These are phyloP conservation scores for Globisporangium spiculum DNA, from an alignment of 352 stramenopile species.

Conservation along the genomic window DNA sequence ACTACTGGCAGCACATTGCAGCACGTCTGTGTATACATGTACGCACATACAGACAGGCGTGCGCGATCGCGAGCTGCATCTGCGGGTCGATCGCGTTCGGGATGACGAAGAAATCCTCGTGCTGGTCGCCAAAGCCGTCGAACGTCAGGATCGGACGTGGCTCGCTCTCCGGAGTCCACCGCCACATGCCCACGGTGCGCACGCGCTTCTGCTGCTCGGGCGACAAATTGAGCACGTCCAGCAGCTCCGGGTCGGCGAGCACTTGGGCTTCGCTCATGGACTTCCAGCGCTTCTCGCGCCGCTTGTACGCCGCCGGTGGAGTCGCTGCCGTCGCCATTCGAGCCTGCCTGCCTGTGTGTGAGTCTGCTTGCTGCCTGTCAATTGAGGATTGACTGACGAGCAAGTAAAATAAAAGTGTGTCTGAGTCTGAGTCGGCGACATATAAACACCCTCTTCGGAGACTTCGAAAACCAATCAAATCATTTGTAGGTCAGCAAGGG, in stretches of 20 bases:
- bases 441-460: neutral
- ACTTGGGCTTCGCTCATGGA: constrained; percentile 26
- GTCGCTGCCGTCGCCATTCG: constrained; percentile 11
- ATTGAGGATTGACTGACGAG: neutral
- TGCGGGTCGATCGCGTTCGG: constrained; percentile 45
- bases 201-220: constrained; percentile 30
- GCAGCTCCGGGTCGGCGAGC: constrained; percentile 26
- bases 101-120: constrained; percentile 70
- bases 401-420: neutral
- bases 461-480: neutral
- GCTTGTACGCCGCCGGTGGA: constrained; percentile 49
- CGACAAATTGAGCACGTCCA: constrained; percentile 39
- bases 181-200: constrained; percentile 36
- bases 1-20: neutral
- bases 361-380: neutral
- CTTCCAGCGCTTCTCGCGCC: constrained; percentile 78
- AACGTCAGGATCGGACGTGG: constrained; percentile 50
- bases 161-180: constrained; percentile 18
- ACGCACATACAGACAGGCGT: constrained; percentile 50
- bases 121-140: constrained; percentile 35
- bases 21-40: constrained; percentile 4
- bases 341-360: neutral
- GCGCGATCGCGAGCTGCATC: constrained; percentile 54
- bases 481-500: too few relatives aligned
- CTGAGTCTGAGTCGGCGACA: constrained; percentile 4